Percentiles rank a stretch among this genome's conserved stretches.
Conservation (phyloP, 1,139 yeast genomes). For the Yamadazyma diddensiae region DNA sequence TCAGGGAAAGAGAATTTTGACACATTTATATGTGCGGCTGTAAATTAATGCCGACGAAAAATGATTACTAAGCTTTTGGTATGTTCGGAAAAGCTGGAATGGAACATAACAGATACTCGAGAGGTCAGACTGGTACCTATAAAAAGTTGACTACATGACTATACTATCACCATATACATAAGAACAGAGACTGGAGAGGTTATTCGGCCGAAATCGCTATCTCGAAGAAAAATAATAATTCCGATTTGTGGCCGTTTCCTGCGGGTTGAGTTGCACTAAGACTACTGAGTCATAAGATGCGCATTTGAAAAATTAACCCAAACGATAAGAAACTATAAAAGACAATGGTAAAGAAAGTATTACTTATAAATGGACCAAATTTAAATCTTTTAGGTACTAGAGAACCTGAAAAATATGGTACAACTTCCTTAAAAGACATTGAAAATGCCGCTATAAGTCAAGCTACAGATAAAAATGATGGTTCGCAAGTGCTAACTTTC, state of each 20-base stretch:
- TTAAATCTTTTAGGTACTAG: constrained; percentile 46
- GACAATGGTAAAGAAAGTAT: constrained; percentile 38
- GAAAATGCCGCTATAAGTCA: constrained; percentile 39
- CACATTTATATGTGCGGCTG: constrained; percentile 1
- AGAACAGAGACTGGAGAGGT: too few species aligned
- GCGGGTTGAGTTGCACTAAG: too few species aligned
- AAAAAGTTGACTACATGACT: too few species aligned
- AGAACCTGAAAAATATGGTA: constrained; percentile 51
- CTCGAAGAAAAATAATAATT: too few species aligned
- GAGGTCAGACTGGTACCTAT: too few species aligned
- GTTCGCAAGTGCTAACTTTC: constrained; percentile 28
- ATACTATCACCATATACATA: too few species aligned
- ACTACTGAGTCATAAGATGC: neutral
- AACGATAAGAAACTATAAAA: too few species aligned
- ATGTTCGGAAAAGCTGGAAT: too few species aligned
- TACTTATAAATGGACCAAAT: constrained; percentile 48
- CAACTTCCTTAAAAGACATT: constrained; percentile 39
- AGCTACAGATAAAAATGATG: constrained; percentile 28
- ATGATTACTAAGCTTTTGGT: too few species aligned
- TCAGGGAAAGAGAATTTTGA: neutral
- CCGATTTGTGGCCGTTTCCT: too few species aligned
- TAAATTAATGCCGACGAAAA: neutral
- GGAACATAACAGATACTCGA: too few species aligned
- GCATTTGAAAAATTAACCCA: neutral
- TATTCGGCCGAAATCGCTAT: too few species aligned